Conservation (phyloP, 306 rosid genomes). For the Herpetospermum pedunculosum region DNA sequence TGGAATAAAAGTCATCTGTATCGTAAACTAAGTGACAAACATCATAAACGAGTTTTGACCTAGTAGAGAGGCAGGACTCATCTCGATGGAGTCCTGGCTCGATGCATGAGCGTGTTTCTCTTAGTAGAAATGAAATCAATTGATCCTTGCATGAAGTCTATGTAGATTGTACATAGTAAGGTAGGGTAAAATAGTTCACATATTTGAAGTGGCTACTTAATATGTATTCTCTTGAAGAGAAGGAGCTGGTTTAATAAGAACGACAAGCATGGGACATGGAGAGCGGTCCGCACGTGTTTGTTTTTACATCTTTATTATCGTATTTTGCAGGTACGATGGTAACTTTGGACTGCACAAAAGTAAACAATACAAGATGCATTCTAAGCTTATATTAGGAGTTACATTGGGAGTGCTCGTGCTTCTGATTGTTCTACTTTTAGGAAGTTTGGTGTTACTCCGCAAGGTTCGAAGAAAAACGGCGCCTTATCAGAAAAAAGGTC, state of each 20-base stretch:
- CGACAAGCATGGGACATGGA: neutral
- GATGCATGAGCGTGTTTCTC: neutral
- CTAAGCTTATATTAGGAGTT: conserved; percentile 49
- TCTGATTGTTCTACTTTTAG: conserved; percentile 36
- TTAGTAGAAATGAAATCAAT: neutral
- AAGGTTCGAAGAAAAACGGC: conserved; percentile 31
- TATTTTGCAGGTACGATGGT: conserved; percentile 42
- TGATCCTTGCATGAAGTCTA: neutral
- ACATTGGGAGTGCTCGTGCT: conserved; percentile 49
- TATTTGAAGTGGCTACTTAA: neutral
- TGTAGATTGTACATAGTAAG: neutral
- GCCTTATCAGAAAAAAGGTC: conserved; percentile 45
- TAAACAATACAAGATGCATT: conserved; percentile 36
- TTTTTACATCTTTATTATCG: neutral
- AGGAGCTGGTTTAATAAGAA: neutral
- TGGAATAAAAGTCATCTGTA: neutral
- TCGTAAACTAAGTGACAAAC: neutral
- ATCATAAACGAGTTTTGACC: neutral
- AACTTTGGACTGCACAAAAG: conserved; percentile 43
- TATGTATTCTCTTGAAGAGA: neutral
- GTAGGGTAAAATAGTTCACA: neutral
- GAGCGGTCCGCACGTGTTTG: neutral
- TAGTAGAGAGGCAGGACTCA: neutral
- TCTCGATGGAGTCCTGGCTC: neutral
- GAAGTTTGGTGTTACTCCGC: conserved; percentile 39